Percentiles rank a stretch among this genome's conserved stretches.
Evolutionary conservation across 805 yeast species (phyloP).

Genomic region (Vanderwaltozyma verrucispora): DNA sequence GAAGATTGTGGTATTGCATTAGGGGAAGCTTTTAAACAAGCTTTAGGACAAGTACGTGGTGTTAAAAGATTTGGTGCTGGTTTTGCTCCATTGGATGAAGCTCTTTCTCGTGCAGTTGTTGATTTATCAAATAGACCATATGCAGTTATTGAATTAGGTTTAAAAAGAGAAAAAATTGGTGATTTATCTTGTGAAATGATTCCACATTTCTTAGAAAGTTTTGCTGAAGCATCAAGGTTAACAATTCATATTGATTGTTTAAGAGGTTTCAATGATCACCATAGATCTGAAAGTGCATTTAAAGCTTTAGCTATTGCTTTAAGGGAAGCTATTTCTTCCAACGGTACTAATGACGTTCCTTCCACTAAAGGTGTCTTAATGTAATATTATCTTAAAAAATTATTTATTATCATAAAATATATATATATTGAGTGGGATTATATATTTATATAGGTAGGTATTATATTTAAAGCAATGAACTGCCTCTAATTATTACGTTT

Average conservation of each 20-base stretch:
- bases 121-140: conserved; percentile 89
- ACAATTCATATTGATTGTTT: conserved; percentile 92
- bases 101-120: conserved; percentile 90
- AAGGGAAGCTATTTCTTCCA: conserved; percentile 69
- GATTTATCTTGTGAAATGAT: conserved; percentile 92
- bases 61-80: conserved; percentile 89
- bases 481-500: too few species aligned
- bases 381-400: too few species aligned
- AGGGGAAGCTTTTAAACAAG: conserved; percentile 81
- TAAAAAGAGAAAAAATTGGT: conserved; percentile 88
- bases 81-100: conserved; percentile 95
- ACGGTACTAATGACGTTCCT: conserved; percentile 87
- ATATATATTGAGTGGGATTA: too few species aligned
- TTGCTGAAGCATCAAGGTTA: conserved; percentile 84
- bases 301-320: conserved; percentile 92
- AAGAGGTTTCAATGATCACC: conserved; percentile 93
- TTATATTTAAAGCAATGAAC: too few species aligned
- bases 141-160: conserved; percentile 81
- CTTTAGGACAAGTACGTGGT: conserved; percentile 82
- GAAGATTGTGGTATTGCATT: conserved; percentile 93
- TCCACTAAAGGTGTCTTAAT: conserved; percentile 92
- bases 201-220: conserved; percentile 92
- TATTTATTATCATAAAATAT: too few species aligned
- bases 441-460: too few species aligned
- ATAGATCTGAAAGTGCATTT: conserved; percentile 91